Evolutionary conservation across 768 basidiomycete species (phyloP), one percentile per base, ranked within the genome.

Genomic region (Boletellus ananas): DNA sequence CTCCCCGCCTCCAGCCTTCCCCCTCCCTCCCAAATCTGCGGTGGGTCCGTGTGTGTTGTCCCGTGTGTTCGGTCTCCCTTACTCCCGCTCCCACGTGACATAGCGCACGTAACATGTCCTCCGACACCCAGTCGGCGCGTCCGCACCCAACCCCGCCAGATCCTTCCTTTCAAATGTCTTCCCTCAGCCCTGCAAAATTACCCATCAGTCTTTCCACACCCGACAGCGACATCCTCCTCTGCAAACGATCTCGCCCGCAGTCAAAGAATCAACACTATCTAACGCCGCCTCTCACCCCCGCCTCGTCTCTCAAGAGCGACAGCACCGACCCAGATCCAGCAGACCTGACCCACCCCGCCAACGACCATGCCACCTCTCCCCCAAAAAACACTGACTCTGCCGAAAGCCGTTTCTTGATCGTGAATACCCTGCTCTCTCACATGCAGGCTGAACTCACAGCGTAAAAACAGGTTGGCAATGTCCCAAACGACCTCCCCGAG

Each of bases 11-110:
- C 34, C 81, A 81, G 47, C 79, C 80, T 45, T 82, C 84, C 6
- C 84, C 84, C 9, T 87, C 85, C 12, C 73, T 86, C 58, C 85
- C 85, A 9, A 85, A 86, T 62, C 73, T 87, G 55, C 79, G 83
- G 84, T 84, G 42, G 50, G 74, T 63, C 33, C 35, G 6, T 10
- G 11, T 10, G 11, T 14, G 23, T 51, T 14, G 3, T 38, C 44
- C 13, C 41, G 7, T 33, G 1, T 38, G 13, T 43, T 21, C 18
- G 0, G 4, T 35, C 41, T 46, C 41, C 43, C 54, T 62, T 20
- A 41, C 50, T 52, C 33, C 38, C 41, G 45, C 58, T 51, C 27
- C 48, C 61, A 66, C 61, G 49, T 46, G 51, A 52, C 40, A 35
- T 33, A 66, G 66, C 38, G 54, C 54, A 10, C 59, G 68, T 40